phyloP scores from a whole-genome alignment of 768 basidiomycete genomes.

The Hericium alpestre region DNA sequence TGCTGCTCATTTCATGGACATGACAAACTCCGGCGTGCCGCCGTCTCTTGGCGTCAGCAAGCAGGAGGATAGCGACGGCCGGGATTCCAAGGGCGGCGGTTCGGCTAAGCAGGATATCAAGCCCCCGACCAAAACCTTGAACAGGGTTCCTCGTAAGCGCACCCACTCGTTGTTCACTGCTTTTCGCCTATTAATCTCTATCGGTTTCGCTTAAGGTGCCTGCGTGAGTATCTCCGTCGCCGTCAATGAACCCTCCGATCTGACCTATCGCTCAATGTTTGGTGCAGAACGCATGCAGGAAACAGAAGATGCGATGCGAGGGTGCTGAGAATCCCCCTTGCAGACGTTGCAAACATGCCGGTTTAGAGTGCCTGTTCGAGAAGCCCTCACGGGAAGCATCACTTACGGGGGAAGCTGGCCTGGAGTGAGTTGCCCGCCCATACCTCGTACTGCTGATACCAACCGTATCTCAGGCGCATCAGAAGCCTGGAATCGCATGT shows the following conservation, averaged over 20 bases:
- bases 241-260: neutral
- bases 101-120: slow-evolving; percentile 55
- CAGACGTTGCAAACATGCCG: slow-evolving; percentile 80
- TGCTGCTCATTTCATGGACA: slow-evolving; percentile 5
- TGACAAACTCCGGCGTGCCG: slow-evolving; percentile 11
- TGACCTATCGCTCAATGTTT: slow-evolving; percentile 5
- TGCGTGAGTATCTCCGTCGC: slow-evolving; percentile 41
- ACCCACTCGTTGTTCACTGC: slow-evolving; percentile 11
- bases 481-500: slow-evolving; percentile 82
- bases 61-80: slow-evolving; percentile 45
- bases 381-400: slow-evolving; percentile 84
- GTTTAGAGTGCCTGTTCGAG: slow-evolving; percentile 89
- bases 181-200: slow-evolving; percentile 10
- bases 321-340: slow-evolving; percentile 97
- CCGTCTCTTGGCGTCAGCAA: slow-evolving; percentile 36
- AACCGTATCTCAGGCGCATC: slow-evolving; percentile 54
- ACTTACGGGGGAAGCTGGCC: slow-evolving; percentile 77
- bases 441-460: neutral
- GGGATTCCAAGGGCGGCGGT: slow-evolving; percentile 24
- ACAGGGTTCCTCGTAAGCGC: slow-evolving; percentile 75
- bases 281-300: slow-evolving; percentile 80
- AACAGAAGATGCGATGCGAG: slow-evolving; percentile 97
- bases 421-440: slow-evolving; percentile 52
- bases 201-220: slow-evolving; percentile 43
- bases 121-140: slow-evolving; percentile 66